phyloP scores from a whole-genome alignment of 129 eudicot species.

The Apium graveolens region DNA sequence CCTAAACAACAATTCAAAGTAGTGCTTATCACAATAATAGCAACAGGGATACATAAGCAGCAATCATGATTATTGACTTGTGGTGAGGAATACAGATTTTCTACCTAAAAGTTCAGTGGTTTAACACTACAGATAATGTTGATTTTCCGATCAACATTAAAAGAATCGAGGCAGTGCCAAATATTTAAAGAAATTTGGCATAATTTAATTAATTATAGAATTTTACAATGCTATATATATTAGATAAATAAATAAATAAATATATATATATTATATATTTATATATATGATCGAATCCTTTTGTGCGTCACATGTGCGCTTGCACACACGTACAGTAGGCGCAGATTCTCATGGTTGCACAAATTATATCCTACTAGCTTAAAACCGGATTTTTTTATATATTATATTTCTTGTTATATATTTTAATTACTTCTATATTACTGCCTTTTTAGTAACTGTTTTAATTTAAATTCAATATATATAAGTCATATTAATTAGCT shows the following conservation, averaged over 20 bases:
- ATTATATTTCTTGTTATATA: no score
- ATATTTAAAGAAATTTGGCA: neutral
- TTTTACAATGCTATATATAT: neutral
- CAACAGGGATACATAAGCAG: neutral
- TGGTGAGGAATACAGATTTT: neutral
- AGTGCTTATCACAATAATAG: neutral
- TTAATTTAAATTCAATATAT: no score
- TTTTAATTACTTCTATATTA: no score
- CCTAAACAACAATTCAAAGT: neutral
- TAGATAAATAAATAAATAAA: neutral
- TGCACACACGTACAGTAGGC: no score
- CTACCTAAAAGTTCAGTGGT: neutral
- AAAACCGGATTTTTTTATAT: no score
- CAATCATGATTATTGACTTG: neutral
- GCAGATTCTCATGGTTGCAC: neutral
- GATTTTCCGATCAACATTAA: no score
- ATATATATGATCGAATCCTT: neutral
- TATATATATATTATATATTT: no score
- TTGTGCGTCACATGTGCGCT: no score
- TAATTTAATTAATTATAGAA: neutral
- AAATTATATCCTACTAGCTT: neutral
- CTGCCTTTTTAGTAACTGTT: no score
- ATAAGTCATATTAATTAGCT: no score
- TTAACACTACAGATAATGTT: no score
- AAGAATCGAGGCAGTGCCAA: neutral